Conservation (phyloP, 371 early-diverging fungal genomes). For the Zychaea mexicana region DNA sequence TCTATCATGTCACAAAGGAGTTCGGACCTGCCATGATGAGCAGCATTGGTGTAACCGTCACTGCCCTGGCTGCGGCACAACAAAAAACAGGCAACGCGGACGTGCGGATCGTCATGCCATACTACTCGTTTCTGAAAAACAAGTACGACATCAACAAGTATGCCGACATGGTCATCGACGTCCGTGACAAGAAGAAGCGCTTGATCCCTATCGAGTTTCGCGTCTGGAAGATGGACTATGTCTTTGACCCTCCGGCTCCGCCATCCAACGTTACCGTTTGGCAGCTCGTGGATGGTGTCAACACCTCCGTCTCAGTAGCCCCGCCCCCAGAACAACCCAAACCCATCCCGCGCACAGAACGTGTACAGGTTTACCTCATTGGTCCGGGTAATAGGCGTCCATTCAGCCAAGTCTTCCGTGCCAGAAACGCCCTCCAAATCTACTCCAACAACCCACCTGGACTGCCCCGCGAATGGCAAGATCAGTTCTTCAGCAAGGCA, state of each 20-base stretch:
- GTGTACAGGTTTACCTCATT: constrained; percentile 61
- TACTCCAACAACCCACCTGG: constrained; percentile 48
- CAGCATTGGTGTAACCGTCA: constrained; percentile 62
- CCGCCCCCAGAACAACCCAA: constrained; percentile 19
- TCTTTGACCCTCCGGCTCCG: constrained; percentile 10
- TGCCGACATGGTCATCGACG: constrained; percentile 41
- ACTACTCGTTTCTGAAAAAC: constrained; percentile 54
- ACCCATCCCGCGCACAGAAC: constrained; percentile 14
- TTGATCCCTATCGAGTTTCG: constrained; percentile 39
- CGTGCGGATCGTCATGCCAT: constrained; percentile 60
- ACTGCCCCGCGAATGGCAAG: constrained; percentile 66
- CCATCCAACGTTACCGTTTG: constrained; percentile 16
- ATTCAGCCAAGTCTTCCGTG: constrained; percentile 53
- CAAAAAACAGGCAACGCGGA: constrained; percentile 47
- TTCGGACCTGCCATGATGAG: constrained; percentile 67
- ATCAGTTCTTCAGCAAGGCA: constrained; percentile 66
- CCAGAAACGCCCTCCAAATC: constrained; percentile 44
- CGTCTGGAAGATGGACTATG: constrained; percentile 41
- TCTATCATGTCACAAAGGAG: constrained; percentile 71
- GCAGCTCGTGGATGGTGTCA: constrained; percentile 28
- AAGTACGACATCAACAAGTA: constrained; percentile 36
- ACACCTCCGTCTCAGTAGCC: constrained; percentile 7
- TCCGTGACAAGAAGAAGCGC: constrained; percentile 41
- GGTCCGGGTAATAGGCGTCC: constrained; percentile 49
- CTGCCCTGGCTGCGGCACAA: constrained; percentile 60